These are phyloP conservation scores for Tetracentron sinense DNA, from an alignment of 164 flowering plant genomes.

Conservation along the genomic window DNA sequence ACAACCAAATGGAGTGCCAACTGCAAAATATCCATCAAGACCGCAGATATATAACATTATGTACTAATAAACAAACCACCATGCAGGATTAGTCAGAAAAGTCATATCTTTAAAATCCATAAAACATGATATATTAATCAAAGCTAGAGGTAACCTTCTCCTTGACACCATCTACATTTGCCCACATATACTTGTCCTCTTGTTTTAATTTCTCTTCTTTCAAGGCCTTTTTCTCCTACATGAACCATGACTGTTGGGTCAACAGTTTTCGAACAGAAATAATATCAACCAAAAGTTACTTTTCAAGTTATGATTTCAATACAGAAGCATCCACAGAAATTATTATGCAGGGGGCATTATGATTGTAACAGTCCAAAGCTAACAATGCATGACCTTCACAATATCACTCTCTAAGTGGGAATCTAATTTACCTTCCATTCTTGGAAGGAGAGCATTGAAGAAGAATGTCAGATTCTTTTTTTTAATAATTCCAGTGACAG, in stretches of 20 bases:
- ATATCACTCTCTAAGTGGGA: neutral
- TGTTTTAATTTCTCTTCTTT: slow-evolving; percentile 46
- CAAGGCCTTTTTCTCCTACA: slow-evolving; percentile 50
- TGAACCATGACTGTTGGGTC: neutral
- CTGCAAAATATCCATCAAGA: no score
- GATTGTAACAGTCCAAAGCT: neutral
- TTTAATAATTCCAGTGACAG: no score
- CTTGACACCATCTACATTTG: slow-evolving; percentile 52
- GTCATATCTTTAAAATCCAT: neutral
- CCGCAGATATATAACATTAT: no score
- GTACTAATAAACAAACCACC: no score
- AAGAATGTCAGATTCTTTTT: no score
- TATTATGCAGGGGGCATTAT: neutral
- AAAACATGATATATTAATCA: neutral
- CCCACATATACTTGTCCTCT: slow-evolving; percentile 63
- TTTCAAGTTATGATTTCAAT: neutral
- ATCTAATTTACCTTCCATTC: neutral
- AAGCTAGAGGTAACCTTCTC: slow-evolving; percentile 37
- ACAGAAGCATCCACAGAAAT: neutral
- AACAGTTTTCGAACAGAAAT: neutral
- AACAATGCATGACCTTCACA: neutral
- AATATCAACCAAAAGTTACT: neutral
- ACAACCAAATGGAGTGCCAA: neutral
- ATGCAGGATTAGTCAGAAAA: no score
- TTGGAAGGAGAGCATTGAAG: no score